phyloP scores from a whole-genome alignment of 345 rosid genomes.

The Crucihimalaya himalaica region DNA sequence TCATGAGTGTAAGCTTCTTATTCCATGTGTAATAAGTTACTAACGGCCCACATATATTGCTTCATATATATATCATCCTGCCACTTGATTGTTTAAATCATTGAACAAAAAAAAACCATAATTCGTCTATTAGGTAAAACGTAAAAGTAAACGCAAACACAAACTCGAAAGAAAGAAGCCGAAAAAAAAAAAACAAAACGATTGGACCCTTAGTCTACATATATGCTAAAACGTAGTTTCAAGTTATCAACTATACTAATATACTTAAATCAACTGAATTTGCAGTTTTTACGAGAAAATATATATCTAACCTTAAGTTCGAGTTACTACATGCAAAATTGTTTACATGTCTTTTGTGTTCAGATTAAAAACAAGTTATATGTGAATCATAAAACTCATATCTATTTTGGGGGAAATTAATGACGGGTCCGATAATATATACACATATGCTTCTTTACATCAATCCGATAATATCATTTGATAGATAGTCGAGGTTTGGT shows the following conservation, averaged over 20 bases:
- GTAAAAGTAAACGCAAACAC: not conserved
- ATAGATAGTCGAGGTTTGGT: not conserved
- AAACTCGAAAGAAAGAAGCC: not conserved
- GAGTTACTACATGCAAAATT: not conserved
- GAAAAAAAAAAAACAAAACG: not conserved
- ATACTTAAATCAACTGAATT: not conserved
- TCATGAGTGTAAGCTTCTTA: constrained; percentile 6
- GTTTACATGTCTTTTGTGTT: not conserved
- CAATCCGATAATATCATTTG: not conserved
- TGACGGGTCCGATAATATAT: not conserved
- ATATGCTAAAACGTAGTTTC: constrained; percentile 9
- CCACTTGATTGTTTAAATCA: constrained; percentile 8
- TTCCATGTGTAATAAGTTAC: constrained; percentile 5
- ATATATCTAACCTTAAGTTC: not conserved
- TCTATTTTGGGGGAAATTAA: not conserved
- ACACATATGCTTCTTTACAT: too few species aligned
- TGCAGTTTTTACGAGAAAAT: not conserved
- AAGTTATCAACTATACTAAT: not conserved
- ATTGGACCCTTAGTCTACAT: not conserved
- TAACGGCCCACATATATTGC: constrained; percentile 1
- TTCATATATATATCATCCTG: not conserved
- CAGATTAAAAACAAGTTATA: not conserved
- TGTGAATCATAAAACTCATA: not conserved
- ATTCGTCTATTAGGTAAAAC: not conserved
- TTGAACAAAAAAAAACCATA: not conserved